Base-by-base conservation (phyloP, 106 monocot genomes). In the Dactylorhiza incarnata region DNA sequence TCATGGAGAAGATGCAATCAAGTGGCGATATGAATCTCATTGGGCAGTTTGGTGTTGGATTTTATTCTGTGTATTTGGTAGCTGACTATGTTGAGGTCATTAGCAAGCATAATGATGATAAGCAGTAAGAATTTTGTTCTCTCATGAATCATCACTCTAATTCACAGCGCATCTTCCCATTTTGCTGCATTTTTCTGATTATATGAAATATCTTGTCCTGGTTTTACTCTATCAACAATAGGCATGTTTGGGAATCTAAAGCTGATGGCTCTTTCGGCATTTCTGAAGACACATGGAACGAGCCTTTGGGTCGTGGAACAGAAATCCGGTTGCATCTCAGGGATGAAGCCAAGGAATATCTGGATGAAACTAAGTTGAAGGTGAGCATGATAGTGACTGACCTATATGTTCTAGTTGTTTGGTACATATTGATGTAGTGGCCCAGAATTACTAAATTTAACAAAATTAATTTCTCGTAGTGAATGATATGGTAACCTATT, bases 171-270 rank as follows among this genome's bases (percentile, higher is more conserved):
- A 15, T 69, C 8, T 49, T 72, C 12, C 26, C 13, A 26, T 11
- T 65, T 29, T 65, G 3, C 2, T 65, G 9, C 11, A 37, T 16
- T 73, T 70, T 67, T 73, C 26, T 29, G 44, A 10, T 16, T 66
- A 55, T 49, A 13, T 51, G 6, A 71, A 48, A 37, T n/a, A 61
- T 61, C 11, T 0, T 61, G 19, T 61, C 9, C 14, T 6, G 44
- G 69, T 69, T 69, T n/a, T 45, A 11, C 5, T 11, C 29, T 50
- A 49, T 9, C 17, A 44, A 23, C 43, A 15, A 24, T 23, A 99
- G 97, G 73, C 86, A 94, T 79, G 94, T 99, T 1, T 99, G 97
- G 97, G 97, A 99, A 71, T 99, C 97, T 48, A 99, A 99, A 83
- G 97, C 97, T 26, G 97, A 99, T 82, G 97, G 97, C 4, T 81